phyloP scores from a whole-genome alignment of 2,329 filamentous ascomycete species.

The Emergomyces pasteurianus region DNA sequence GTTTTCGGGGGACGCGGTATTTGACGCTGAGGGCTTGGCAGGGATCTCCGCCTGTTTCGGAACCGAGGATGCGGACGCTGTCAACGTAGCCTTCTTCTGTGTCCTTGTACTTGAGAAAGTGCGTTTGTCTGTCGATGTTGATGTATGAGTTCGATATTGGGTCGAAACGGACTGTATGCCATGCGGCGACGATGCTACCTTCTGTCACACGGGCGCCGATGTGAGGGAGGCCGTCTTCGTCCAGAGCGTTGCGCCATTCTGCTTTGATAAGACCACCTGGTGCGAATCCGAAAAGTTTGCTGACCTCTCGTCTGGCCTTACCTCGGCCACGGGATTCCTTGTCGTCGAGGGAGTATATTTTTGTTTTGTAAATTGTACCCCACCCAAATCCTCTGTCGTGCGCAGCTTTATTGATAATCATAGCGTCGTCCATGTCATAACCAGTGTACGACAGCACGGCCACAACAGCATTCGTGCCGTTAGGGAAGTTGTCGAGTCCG shows the following conservation, averaged over 20 bases:
- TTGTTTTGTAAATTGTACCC: slow-evolving; percentile 96
- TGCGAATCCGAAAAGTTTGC: slow-evolving; percentile 83
- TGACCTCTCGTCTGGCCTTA: slow-evolving; percentile 55
- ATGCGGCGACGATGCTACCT: slow-evolving; percentile 77
- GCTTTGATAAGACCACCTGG: slow-evolving; percentile 62
- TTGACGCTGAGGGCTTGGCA: slow-evolving; percentile 86
- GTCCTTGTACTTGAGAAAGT: slow-evolving; percentile 92
- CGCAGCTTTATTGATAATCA: slow-evolving; percentile 97
- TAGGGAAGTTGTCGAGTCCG: slow-evolving; percentile 95
- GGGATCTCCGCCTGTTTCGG: slow-evolving; percentile 70
- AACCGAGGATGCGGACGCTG: slow-evolving; percentile 81
- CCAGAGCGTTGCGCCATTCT: slow-evolving; percentile 59
- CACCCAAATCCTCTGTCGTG: slow-evolving; percentile 93
- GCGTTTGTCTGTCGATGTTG: slow-evolving; percentile 75
- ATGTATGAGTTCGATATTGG: slow-evolving; percentile 57
- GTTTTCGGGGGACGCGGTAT: slow-evolving; percentile 77
- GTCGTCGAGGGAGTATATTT: slow-evolving; percentile 77
- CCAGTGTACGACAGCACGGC: slow-evolving; percentile 98
- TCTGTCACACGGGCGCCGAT: slow-evolving; percentile 67
- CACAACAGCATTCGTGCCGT: slow-evolving; percentile 88
- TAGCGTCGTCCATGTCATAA: slow-evolving; percentile 99
- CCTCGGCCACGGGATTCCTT: slow-evolving; percentile 54
- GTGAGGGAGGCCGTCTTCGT: slow-evolving; percentile 75
- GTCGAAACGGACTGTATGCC: slow-evolving; percentile 75
- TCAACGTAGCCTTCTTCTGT: slow-evolving; percentile 78